These are phyloP conservation scores for Rubia occidens DNA, from an alignment of 305 asterid genomes.

Conservation along the genomic window DNA sequence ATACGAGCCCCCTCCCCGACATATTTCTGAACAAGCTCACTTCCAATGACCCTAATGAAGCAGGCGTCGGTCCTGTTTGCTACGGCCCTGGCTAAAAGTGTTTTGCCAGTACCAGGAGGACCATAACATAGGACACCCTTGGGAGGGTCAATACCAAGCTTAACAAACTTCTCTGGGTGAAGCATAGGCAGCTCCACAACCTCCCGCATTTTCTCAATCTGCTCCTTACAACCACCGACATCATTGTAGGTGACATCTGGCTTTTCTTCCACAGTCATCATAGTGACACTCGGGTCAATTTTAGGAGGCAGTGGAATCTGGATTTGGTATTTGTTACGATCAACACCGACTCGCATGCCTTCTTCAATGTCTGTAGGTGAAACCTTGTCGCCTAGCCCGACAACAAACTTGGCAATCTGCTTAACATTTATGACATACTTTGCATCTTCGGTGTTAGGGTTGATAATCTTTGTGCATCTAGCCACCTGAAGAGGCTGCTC, in stretches of 20 bases:
- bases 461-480: slow-evolving; percentile 82
- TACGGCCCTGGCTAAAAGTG: slow-evolving; percentile 82
- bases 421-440: slow-evolving; percentile 55
- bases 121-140: slow-evolving; percentile 98
- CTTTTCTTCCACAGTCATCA: slow-evolving; percentile 99
- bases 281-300: slow-evolving; percentile 96
- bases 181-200: slow-evolving; percentile 98
- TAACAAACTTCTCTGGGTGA: slow-evolving; percentile 92
- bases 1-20: slow-evolving; percentile 98
- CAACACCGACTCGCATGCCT: slow-evolving; percentile 98
- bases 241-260: slow-evolving; percentile 96
- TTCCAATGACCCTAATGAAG: slow-evolving; percentile 89
- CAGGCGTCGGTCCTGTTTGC: slow-evolving; percentile 98
- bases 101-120: slow-evolving; percentile 96
- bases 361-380: slow-evolving; percentile 96
- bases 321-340: slow-evolving; percentile 88
- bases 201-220: slow-evolving; percentile 98
- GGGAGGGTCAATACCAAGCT: slow-evolving; percentile 97
- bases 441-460: slow-evolving; percentile 88
- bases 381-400: slow-evolving; percentile 88
- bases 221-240: slow-evolving; percentile 98
- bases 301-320: slow-evolving; percentile 97
- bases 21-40: slow-evolving; percentile 94
- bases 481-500: slow-evolving; percentile 90
- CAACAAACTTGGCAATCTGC: slow-evolving; percentile 66